A percentile compares a stretch with the other conserved stretches of the same genome.
phyloP scores from a whole-genome alignment of 2,329 filamentous ascomycete species.

The Phaeosphaeriaceae sp. region DNA sequence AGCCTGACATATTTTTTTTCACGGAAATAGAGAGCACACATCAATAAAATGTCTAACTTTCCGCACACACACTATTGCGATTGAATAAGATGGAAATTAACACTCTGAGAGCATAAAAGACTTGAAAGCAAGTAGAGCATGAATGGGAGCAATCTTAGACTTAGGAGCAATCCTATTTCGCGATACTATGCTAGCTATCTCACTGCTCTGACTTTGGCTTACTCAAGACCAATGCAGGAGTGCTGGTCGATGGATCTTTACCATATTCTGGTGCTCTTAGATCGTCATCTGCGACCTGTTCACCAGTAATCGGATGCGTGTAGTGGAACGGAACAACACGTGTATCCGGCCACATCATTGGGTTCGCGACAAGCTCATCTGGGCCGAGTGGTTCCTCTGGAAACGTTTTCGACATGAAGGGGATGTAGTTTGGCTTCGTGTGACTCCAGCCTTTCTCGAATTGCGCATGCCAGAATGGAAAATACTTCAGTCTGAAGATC shows the following conservation, averaged over 20 bases:
- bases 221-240: slow-evolving; percentile 53
- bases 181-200: slow-evolving; percentile 5
- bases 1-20: background rate
- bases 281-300: slow-evolving; percentile 55
- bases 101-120: background rate
- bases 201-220: slow-evolving; percentile 30
- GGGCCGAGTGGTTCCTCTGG: slow-evolving; percentile 60
- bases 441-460: slow-evolving; percentile 62
- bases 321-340: slow-evolving; percentile 64
- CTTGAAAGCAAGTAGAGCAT: background rate
- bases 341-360: slow-evolving; percentile 65
- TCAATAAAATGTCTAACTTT: background rate
- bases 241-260: slow-evolving; percentile 48
- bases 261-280: slow-evolving; percentile 58
- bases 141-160: background rate
- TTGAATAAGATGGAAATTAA: background rate
- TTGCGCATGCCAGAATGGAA: slow-evolving; percentile 64
- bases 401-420: slow-evolving; percentile 57
- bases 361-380: slow-evolving; percentile 61
- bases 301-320: slow-evolving; percentile 59
- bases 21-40: background rate
- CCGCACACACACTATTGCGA: background rate
- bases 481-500: slow-evolving; percentile 62
- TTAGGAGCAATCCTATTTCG: background rate
- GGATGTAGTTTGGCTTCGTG: slow-evolving; percentile 62